Evolutionary conservation across 176 grass and related monocot species (phyloP).

Genomic region (Carex cristatella): DNA sequence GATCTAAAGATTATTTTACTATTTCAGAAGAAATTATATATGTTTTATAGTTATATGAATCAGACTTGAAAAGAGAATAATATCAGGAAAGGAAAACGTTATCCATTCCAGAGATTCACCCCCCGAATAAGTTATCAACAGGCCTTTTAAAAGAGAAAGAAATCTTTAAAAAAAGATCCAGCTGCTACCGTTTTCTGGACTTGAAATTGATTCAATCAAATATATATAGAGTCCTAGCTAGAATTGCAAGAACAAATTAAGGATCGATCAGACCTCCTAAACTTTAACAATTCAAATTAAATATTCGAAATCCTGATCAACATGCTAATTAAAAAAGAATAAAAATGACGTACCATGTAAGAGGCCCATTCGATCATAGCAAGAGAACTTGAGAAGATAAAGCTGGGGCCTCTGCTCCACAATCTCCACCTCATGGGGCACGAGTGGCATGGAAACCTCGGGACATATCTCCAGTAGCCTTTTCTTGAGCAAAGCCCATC

Average conservation of each 20-base stretch:
- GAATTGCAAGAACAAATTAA: neutral
- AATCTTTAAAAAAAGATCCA: neutral
- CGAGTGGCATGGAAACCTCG: neutral
- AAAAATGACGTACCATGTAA: slow-evolving; percentile 46
- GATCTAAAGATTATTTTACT: neutral
- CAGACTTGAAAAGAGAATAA: neutral
- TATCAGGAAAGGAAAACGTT: neutral
- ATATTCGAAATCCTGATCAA: neutral
- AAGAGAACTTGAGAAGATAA: slow-evolving; percentile 77
- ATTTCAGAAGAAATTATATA: neutral
- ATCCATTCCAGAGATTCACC: neutral
- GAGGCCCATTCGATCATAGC: slow-evolving; percentile 74
- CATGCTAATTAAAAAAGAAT: neutral
- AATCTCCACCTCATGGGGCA: slow-evolving; percentile 27
- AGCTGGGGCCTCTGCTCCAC: slow-evolving; percentile 23
- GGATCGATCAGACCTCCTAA: neutral
- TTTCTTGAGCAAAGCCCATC: slow-evolving; percentile 56
- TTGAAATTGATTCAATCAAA: slow-evolving; percentile 1
- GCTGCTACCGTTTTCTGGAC: neutral
- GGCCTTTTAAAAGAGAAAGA: neutral
- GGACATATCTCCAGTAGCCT: slow-evolving; percentile 48
- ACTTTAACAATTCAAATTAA: neutral
- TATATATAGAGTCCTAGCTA: neutral
- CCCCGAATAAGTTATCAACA: neutral
- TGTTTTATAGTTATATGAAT: neutral